Evolutionary conservation across 2,329 filamentous ascomycete species (phyloP), one percentile per base, ranked within the genome.

Genomic region (Xylaria sp.): DNA sequence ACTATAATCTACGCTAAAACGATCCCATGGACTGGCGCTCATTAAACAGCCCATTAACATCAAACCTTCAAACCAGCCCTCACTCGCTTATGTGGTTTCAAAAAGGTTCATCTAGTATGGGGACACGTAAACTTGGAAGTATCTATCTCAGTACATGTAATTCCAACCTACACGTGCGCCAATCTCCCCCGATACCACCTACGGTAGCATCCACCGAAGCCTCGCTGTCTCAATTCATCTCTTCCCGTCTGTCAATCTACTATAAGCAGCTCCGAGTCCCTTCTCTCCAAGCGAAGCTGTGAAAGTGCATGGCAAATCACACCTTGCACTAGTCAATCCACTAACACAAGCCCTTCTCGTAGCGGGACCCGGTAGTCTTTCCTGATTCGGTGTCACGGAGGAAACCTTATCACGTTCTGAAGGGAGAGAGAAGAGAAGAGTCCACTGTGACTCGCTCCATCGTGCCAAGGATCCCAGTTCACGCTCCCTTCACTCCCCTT

Each of bases 381-480:
- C 9, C 55, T 46, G 17, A 2, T 57, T 57, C 33, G 25, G 54
- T 57, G 42, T 57, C 40, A 57, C 54, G 33, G 54, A 49, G 12
- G 15, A 33, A 21, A 14, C 43, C 35, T 45, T 14, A 50, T 51
- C 35, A 33, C 15, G 31, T n/a, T n/a, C n/a, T n/a, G 17, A 19
- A 19, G 38, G 25, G 19, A 28, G 21, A 47, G 28, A 37, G 8
- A 23, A 31, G 45, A 47, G 14, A 45, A 19, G 33, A 17, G 15
- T 9, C 31, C 33, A 38, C 47, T 25, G 49, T n/a, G n/a, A n/a
- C n/a, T n/a, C n/a, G n/a, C n/a, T n/a, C n/a, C n/a, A n/a, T 31
- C 9, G 28, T 31, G 5, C 9, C 19, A 43, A 43, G 40, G 19
- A 38, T 19, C 15, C 49, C 47, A 19, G 17, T 33, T 51, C 47